Evolutionary conservation across 2,329 filamentous ascomycete genomes (phyloP).

Genomic region (Sclerotinia borealis): DNA sequence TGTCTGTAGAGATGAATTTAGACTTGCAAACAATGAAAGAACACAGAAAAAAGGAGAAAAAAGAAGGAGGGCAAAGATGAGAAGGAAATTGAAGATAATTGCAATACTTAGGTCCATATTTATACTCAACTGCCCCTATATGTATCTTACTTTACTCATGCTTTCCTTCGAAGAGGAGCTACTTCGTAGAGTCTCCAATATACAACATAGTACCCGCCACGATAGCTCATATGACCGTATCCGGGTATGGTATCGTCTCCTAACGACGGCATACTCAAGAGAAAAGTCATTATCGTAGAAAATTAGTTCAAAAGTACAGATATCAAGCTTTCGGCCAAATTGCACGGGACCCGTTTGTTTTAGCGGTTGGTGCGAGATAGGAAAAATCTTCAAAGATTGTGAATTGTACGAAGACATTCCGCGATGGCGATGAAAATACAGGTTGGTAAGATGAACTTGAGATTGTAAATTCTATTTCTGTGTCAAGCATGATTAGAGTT

Average conservation of each 20-base stretch:
- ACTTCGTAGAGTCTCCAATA: neutral
- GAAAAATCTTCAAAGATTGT: neutral
- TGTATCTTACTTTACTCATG: neutral
- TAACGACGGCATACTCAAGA: neutral
- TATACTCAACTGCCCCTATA: neutral
- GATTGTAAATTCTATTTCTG: neutral
- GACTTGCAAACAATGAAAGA: neutral
- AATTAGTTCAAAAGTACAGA: neutral
- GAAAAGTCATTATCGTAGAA: neutral
- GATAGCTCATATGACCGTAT: neutral
- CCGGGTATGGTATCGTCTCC: neutral
- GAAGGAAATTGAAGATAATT: neutral
- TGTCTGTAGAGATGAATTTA: neutral
- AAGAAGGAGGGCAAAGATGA: neutral
- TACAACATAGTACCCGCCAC: neutral
- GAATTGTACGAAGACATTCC: neutral
- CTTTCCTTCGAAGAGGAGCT: neutral
- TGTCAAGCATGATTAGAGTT: neutral
- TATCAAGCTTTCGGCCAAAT: slow-evolving; percentile 5
- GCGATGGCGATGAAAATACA: neutral
- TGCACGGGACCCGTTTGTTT: neutral
- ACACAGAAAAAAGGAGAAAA: neutral
- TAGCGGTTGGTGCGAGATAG: neutral
- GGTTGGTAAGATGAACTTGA: neutral
- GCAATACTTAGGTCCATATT: neutral